A percentile compares a stretch with the other conserved stretches of the same genome.
Evolutionary conservation across 2,329 filamentous ascomycete genomes (phyloP).

Genomic region (Fulvia fulva): DNA sequence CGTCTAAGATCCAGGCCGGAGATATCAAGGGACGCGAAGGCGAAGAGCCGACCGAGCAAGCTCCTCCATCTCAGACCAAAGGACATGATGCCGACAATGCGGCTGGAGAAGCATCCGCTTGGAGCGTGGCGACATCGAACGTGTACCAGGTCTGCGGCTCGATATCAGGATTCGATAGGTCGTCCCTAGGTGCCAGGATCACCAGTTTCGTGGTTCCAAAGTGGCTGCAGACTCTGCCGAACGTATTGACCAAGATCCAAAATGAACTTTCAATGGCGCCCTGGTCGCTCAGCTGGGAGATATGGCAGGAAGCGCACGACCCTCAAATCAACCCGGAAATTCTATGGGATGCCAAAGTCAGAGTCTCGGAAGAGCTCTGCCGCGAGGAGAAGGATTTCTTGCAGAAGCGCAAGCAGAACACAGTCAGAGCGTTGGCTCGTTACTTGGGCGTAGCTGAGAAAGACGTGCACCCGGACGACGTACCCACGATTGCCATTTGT

Average conservation of each 20-base stretch:
- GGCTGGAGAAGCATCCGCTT: constrained; percentile 18
- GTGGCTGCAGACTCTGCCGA: constrained; percentile 75
- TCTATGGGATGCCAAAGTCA: constrained; percentile 71
- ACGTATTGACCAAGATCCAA: constrained; percentile 76
- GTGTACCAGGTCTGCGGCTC: constrained; percentile 25
- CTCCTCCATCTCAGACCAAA: constrained; percentile 26
- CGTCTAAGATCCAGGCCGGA: constrained; percentile 2
- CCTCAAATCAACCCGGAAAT: constrained; percentile 83
- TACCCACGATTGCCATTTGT: constrained; percentile 89
- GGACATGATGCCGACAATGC: constrained; percentile 18
- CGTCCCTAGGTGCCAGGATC: constrained; percentile 27
- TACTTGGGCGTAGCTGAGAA: constrained; percentile 76
- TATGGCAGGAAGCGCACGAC: constrained; percentile 89
- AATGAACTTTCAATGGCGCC: constrained; percentile 81
- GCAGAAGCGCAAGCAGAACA: constrained; percentile 62
- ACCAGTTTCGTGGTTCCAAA: constrained; percentile 62
- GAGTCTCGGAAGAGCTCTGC: constrained; percentile 77
- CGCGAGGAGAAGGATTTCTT: constrained; percentile 76
- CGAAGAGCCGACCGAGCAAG: constrained; percentile 6
- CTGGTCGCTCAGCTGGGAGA: constrained; percentile 84
- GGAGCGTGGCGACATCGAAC: constrained; percentile 27
- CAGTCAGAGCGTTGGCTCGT: constrained; percentile 68
- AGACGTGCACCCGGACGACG: constrained; percentile 86
- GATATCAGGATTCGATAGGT: constrained; percentile 29
- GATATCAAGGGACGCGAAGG: background rate